phyloP scores from a whole-genome alignment of 2,329 filamentous ascomycete species.

The Colletotrichum musae region DNA sequence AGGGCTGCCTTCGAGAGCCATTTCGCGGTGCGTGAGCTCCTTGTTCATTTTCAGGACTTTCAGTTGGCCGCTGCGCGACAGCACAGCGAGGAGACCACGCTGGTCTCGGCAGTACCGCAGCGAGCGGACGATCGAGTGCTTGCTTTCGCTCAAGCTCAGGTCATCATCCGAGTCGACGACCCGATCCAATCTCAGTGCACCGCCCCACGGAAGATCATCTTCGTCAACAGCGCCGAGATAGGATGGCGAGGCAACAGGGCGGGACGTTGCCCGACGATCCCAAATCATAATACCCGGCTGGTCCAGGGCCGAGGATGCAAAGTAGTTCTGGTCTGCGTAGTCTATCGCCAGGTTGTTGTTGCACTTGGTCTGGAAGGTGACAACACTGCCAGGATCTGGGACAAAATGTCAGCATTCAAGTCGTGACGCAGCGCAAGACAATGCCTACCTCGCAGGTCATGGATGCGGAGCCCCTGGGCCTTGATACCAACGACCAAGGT shows the following conservation, averaged over 20 bases:
- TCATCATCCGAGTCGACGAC: slow-evolving; percentile 70
- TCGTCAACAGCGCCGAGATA: slow-evolving; percentile 72
- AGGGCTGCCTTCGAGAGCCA: slow-evolving; percentile 62
- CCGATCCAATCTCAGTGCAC: slow-evolving; percentile 69
- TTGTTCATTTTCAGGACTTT: slow-evolving; percentile 72
- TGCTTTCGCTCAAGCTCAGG: slow-evolving; percentile 65
- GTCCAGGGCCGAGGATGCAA: slow-evolving; percentile 83
- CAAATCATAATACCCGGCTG: slow-evolving; percentile 83
- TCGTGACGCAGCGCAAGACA: background rate
- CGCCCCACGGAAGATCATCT: slow-evolving; percentile 75
- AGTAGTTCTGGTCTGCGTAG: slow-evolving; percentile 85
- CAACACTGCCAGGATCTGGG: slow-evolving; percentile 65
- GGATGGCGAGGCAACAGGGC: slow-evolving; percentile 64
- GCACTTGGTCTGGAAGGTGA: slow-evolving; percentile 76
- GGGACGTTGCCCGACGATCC: slow-evolving; percentile 77
- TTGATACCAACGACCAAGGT: slow-evolving; percentile 83
- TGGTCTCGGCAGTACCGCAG: slow-evolving; percentile 75
- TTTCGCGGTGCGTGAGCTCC: slow-evolving; percentile 62
- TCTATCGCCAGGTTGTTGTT: slow-evolving; percentile 84
- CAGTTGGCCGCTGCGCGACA: slow-evolving; percentile 75
- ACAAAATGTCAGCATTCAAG: slow-evolving; percentile 4
- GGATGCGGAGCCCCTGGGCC: slow-evolving; percentile 80
- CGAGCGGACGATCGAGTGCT: slow-evolving; percentile 73
- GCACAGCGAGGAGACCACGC: slow-evolving; percentile 71
- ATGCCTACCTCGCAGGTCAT: slow-evolving; percentile 79